Evolutionary conservation across 176 grass and related monocot species (phyloP).

Genomic region (Saccharum spontaneum): DNA sequence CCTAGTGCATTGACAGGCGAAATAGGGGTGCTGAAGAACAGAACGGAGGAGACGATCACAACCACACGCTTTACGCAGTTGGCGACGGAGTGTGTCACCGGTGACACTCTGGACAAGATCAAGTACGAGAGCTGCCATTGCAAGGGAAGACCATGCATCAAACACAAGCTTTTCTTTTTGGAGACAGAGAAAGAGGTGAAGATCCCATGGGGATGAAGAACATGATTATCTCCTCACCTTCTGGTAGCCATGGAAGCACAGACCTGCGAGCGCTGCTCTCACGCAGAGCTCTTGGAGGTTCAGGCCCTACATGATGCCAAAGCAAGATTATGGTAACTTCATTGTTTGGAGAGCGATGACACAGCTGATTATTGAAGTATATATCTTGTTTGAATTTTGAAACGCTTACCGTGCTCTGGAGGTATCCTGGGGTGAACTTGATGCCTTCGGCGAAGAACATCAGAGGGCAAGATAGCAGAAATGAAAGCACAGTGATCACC

Average conservation of each 20-base stretch:
- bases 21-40: constrained; percentile 70
- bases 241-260: constrained; percentile 86
- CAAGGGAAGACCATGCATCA: neutral
- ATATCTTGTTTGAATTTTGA: constrained; percentile 5
- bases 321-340: constrained; percentile 8
- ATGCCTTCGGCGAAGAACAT: constrained; percentile 56
- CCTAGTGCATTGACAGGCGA: constrained; percentile 70
- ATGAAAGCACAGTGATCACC: constrained; percentile 60
- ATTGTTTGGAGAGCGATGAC: neutral
- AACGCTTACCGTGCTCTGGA: constrained; percentile 54
- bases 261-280: constrained; percentile 53
- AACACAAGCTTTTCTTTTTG: neutral
- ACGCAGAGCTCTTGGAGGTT: constrained; percentile 64
- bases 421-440: constrained; percentile 70
- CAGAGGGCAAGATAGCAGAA: constrained; percentile 63
- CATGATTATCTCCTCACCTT: constrained; percentile 39
- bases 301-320: constrained; percentile 49
- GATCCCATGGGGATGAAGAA: neutral
- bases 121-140: constrained; percentile 49
- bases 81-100: constrained; percentile 66
- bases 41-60: constrained; percentile 62
- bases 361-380: neutral
- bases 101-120: constrained; percentile 61
- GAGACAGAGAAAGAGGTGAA: neutral
- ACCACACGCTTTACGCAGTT: constrained; percentile 80